Base-by-base conservation (phyloP, 2,329 filamentous ascomycete genomes). In the Gaeumannomyces tritici region DNA sequence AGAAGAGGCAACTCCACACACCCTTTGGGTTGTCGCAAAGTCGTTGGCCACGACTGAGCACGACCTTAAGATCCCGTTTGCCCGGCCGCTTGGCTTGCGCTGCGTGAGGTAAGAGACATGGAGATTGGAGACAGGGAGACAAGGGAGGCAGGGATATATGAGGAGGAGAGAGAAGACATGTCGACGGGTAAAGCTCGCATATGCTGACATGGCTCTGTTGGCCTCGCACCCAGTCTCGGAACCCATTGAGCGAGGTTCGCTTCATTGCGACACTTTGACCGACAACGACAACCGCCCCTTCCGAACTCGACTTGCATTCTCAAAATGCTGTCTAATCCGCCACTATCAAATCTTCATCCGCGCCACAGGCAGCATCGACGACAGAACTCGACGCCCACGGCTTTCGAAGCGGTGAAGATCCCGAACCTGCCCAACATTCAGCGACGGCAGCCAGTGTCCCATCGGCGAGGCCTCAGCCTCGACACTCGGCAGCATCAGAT, bases 381-480 rank as follows among this genome's bases (percentile, higher is more conserved):
- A 79, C 91, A 96, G 80, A 88, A 90, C 72, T 96, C 92, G 71
- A 93, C 90, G 72, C 90, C 90, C 67, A 85, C 83, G 76, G 84
- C 83, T 74, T 90, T 90, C 77, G 90, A 93, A 74, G 85, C 86
- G 71, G 83, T 85, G 73, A 89, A 87, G 83, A 85, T 87, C 77
- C 78, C 77, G 64, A 83, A 81, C 77, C 81, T 89, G 78, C 84
- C 87, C 71, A 82, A 75, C 64, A 80, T 84, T 74, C 80, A 79
- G 74, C 75, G 74, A 69, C 73, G 73, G 64, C 72, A 70, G 56
- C 73, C 71, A 69, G 72, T 78, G 69, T 79, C 81, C 73, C 90
- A 96, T 77, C 88, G 91, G 76, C 84, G 91, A 74, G 93, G 92
- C 72, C 86, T 93, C 78, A 95, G 90, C 78, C 82, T 96, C 70